Conservation (phyloP, 345 rosid species). For the Anacardium occidentale region DNA sequence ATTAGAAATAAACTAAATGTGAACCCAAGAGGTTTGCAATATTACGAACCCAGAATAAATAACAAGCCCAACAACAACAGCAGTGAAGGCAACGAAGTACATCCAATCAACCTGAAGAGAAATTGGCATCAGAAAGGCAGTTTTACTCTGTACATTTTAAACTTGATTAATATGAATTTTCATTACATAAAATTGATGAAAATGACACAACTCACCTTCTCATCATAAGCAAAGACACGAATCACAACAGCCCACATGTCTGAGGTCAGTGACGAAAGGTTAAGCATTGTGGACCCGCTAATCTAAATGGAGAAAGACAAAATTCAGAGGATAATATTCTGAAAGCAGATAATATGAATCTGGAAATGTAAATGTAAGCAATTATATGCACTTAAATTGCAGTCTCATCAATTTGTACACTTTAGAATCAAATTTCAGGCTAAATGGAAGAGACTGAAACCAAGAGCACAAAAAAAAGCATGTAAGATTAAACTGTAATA, state of each 20-base stretch:
- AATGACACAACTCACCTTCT: slow-evolving; percentile 58
- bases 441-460: slow-evolving; percentile 68
- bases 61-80: slow-evolving; percentile 62
- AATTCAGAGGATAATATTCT: slow-evolving; percentile 5
- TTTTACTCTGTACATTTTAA: not conserved
- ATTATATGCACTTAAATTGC: not conserved
- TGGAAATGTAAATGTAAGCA: not conserved
- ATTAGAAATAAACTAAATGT: not conserved
- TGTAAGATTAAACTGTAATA: not conserved
- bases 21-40: not conserved
- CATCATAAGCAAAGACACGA: slow-evolving; percentile 78
- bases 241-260: slow-evolving; percentile 96
- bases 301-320: slow-evolving; percentile 36
- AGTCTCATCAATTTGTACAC: not conserved
- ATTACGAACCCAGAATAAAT: slow-evolving; percentile 66
- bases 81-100: slow-evolving; percentile 81
- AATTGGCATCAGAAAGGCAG: slow-evolving; percentile 8
- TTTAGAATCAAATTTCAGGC: slow-evolving; percentile 4
- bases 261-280: slow-evolving; percentile 80
- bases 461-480: slow-evolving; percentile 10
- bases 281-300: slow-evolving; percentile 88
- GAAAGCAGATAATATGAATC: slow-evolving; percentile 1
- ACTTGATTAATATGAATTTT: not conserved
- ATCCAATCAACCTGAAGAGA: slow-evolving; percentile 72
- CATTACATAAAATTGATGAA: not conserved